Base-by-base conservation (phyloP, 495 filamentous ascomycete genomes). In the Aspergillus conjunctus region DNA sequence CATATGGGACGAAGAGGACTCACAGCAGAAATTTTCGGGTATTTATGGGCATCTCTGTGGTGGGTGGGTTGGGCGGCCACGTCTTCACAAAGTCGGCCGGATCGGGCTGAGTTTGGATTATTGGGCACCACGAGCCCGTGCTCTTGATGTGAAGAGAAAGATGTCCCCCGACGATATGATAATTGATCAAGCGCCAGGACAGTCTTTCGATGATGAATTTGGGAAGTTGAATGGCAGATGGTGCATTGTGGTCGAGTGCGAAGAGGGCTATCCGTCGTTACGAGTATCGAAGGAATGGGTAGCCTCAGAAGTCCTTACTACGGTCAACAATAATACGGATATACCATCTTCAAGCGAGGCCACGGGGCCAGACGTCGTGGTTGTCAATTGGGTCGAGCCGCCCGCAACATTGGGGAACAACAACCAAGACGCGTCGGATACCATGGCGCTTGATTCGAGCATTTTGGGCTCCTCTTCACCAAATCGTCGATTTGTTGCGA, bases 61-160 rank as follows among this genome's bases (percentile, higher is more conserved):
- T 53, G 75, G 77, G 8, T 68, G 83, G 64, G 88, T 89, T 66
- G 94, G 94, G 2, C 84, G 81, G 34, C 94, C 94, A 0, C 77
- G 81, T 15, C 89, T 97, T 85, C 91, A 98, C 71, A 82, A 81
- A 11, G 80, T 85, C 54, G 81, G 81, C 21, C 85, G 84, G 53
- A 73, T 96, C 4, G 93, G 94, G 10, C 72, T 97, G 54, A 84
- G 84, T 22, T 64, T 97, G 41, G 89, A 96, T 61, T 98, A 96
- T 71, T 97, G 93, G 94, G 86, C 85, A 65, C 83, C 88, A 48
- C 79, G 79, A 48, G 79, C 84, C 32, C 79, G 82, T 26, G 63
- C 85, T 46, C 61, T 74, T 7, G 72, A 77, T 62, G 59, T 69
- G 30, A 77, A 76, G 55, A 63, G 60, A 60, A 77, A 51, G 58